Evolutionary conservation across 768 basidiomycete species (phyloP), one percentile per base, ranked within the genome.

Genomic region (Lentinus tigrinus): DNA sequence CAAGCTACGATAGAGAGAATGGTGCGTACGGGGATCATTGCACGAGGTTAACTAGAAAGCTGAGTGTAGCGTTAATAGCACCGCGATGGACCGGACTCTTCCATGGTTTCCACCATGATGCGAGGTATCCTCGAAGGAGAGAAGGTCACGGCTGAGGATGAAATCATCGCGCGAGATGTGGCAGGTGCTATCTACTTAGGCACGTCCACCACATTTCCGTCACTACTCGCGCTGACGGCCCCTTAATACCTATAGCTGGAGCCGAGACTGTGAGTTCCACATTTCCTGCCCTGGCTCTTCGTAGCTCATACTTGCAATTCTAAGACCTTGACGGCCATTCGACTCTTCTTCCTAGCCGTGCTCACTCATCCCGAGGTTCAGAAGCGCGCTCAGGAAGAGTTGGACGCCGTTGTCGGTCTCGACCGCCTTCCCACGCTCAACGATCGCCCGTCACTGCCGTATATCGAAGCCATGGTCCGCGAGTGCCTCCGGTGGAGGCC

Each of bases 221-320:
- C 47, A 3, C 47, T 16, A 6, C 4, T 5, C 28, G 28, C 3
- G 43, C 2, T 19, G 28, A 26, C 27, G 14, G 9, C 17, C 21
- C 37, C 7, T 13, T 13, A 34, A 13, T 4, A 3, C 17, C 26
- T 31, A 16, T 47, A 56, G 54, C 47, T 2, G 54, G 54, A 10
- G 54, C 54, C 14, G 54, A 56, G 11, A 56, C 47, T 27, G 54
- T 56, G 38, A 7, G 54, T 40, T 2, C 23, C 44, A 7, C 11
- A 17, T 11, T 4, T 6, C n/a, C n/a, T 31, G 65, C 1, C 70
- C 69, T 47, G 71, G 77, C 44, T 80, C 79, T 62, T 56, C 52
- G 7, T 75, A 74, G 57, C 57, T 81, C 11, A 62, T 46, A 34
- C 74, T 78, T 26, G 78, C 74, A 31, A 6, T 77, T 72, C 37